Conservation (phyloP, 202 grass and related monocot species). For the Panicum virgatum region DNA sequence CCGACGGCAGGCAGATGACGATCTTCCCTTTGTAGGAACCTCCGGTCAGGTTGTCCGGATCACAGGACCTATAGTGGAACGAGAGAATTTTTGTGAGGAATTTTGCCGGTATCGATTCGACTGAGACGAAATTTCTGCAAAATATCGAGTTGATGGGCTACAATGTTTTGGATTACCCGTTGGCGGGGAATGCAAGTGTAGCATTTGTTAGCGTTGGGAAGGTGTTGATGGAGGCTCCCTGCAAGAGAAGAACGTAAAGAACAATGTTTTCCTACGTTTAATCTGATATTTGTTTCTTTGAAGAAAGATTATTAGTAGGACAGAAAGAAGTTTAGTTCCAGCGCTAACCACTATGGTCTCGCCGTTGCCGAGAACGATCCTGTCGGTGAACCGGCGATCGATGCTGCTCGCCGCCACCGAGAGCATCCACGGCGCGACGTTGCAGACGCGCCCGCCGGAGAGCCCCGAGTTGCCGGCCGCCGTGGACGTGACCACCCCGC, state of each 20-base stretch:
- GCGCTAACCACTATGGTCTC: constrained; percentile 13
- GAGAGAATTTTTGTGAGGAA: not conserved
- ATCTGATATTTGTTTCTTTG: not conserved
- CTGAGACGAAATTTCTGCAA: not conserved
- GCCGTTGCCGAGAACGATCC: constrained; percentile 37
- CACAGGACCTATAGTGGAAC: constrained; percentile 45
- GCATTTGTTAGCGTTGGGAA: not conserved
- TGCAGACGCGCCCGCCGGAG: not conserved
- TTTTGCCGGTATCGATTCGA: not conserved
- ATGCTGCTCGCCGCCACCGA: constrained; percentile 48
- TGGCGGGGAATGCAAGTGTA: not conserved
- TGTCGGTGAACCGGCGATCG: constrained; percentile 40
- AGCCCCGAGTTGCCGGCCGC: constrained; percentile 27
- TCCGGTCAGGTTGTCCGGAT: not conserved
- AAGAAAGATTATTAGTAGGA: not conserved
- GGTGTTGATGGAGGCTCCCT: constrained; percentile 36
- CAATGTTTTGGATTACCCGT: not conserved
- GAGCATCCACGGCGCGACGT: constrained; percentile 63
- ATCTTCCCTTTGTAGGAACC: too few species aligned
- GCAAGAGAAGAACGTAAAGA: not conserved
- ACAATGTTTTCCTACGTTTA: not conserved
- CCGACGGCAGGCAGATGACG: not conserved
- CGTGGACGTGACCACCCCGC: constrained; percentile 33
- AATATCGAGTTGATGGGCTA: not conserved
- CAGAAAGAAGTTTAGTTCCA: not conserved